Percentiles rank a stretch among this genome's conserved stretches.
Conservation (phyloP, 495 filamentous ascomycete genomes). For the Rusavskia elegans region DNA sequence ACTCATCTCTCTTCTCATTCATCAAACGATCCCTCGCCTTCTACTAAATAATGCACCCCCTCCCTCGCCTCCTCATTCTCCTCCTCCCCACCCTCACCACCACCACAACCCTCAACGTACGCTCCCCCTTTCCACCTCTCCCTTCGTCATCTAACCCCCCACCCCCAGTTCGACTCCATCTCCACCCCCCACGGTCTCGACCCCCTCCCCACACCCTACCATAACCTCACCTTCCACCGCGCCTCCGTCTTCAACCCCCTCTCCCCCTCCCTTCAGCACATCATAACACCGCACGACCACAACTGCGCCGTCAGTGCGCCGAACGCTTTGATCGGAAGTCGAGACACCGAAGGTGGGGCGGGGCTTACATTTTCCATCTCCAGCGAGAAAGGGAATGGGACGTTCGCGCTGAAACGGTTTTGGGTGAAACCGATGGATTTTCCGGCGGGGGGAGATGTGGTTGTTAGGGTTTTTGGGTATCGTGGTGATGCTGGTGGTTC, state of each 20-base stretch:
- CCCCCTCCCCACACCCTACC: slow-evolving; percentile 9
- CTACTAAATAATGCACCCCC: too few species aligned
- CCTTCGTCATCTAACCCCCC: neutral
- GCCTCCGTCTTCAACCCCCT: slow-evolving; percentile 7
- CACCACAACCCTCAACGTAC: neutral
- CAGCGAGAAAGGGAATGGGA: neutral
- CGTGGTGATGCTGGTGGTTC: too few species aligned
- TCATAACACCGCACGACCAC: slow-evolving; percentile 5
- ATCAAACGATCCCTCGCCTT: too few species aligned
- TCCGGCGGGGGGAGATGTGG: slow-evolving; percentile 9
- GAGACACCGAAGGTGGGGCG: slow-evolving; percentile 3
- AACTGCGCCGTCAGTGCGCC: slow-evolving; percentile 16
- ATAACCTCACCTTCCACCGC: slow-evolving; percentile 5
- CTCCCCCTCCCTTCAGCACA: neutral
- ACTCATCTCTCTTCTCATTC: too few species aligned
- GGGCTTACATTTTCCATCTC: slow-evolving; percentile 10
- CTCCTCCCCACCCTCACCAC: neutral
- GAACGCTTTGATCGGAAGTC: slow-evolving; percentile 19
- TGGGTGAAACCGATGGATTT: slow-evolving; percentile 18
- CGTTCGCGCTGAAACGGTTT: slow-evolving; percentile 11
- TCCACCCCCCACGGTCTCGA: slow-evolving; percentile 5
- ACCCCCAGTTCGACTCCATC: slow-evolving; percentile 13
- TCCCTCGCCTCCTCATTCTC: neutral
- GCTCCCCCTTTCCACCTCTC: neutral
- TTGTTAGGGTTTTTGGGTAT: slow-evolving; percentile 11